Conservation (phyloP, 345 rosid genomes). For the Durio zibethinus region DNA sequence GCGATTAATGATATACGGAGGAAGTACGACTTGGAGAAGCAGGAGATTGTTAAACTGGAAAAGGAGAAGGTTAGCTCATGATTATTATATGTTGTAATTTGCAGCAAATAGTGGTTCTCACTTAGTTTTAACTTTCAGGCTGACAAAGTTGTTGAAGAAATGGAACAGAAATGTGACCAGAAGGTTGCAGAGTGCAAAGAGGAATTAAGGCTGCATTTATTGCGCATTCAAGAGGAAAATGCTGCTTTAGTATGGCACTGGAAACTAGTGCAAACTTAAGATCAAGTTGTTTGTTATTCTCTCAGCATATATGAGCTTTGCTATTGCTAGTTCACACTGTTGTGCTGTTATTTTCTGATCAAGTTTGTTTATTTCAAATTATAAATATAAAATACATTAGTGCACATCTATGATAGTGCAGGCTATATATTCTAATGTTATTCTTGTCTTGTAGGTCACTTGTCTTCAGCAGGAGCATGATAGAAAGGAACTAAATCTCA, state of each 20-base stretch:
- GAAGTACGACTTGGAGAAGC: conserved; percentile 83
- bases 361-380: conserved; percentile 28
- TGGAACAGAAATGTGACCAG: conserved; percentile 50
- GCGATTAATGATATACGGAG: conserved; percentile 83
- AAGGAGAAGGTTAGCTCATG: conserved; percentile 56
- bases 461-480: conserved; percentile 52
- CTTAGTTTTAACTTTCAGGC: conserved; percentile 40
- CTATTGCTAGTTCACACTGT: not conserved
- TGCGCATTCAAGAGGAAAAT: conserved; percentile 55
- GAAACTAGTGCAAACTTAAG: conserved; percentile 23
- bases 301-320: not conserved
- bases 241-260: conserved; percentile 52
- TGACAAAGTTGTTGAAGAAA: conserved; percentile 45
- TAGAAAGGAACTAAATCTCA: conserved; percentile 55
- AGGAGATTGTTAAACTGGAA: conserved; percentile 51
- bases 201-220: conserved; percentile 51
- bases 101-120: conserved; percentile 22
- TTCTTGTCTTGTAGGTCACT: conserved; percentile 37
- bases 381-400: not conserved
- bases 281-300: conserved; percentile 12
- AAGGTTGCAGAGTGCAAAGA: conserved; percentile 53
- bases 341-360: not conserved
- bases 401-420: not conserved
- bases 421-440: not conserved
- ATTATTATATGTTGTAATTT: conserved; percentile 10